A percentile compares a stretch with the other conserved stretches of the same genome.
These are phyloP conservation scores for Arctostaphylos glauca DNA, from an alignment of 148 eudicot species.

Conservation along the genomic window DNA sequence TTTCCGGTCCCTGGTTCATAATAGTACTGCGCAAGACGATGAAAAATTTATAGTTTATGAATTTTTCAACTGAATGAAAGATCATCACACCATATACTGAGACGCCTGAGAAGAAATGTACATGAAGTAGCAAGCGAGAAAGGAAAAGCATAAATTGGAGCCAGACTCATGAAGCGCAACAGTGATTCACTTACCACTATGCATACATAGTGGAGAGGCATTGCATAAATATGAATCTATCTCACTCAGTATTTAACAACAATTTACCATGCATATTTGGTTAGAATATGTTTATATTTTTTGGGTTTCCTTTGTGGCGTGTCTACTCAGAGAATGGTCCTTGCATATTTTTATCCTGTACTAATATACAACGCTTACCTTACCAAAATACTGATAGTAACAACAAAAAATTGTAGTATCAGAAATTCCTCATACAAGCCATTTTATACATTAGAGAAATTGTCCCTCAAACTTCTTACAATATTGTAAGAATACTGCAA, in stretches of 20 bases:
- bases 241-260: too few relatives aligned
- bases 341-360: too few relatives aligned
- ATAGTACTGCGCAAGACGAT: conserved; percentile 56
- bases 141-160: background rate
- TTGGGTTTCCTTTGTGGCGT: too few relatives aligned
- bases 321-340: too few relatives aligned
- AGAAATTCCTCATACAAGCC: background rate
- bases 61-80: background rate
- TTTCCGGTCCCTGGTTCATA: conserved; percentile 84
- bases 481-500: background rate
- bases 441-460: background rate
- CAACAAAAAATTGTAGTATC: too few relatives aligned
- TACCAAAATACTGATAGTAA: too few relatives aligned
- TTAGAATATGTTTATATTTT: too few relatives aligned
- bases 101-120: background rate
- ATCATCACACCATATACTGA: background rate
- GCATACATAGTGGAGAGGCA: background rate
- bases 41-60: background rate
- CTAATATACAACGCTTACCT: too few relatives aligned
- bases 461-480: background rate
- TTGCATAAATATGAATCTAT: background rate
- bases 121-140: background rate
- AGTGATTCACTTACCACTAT: background rate
- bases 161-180: background rate
- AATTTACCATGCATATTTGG: too few relatives aligned